phyloP scores from a whole-genome alignment of 805 yeast species.

The Saccharomyces paradoxus region DNA sequence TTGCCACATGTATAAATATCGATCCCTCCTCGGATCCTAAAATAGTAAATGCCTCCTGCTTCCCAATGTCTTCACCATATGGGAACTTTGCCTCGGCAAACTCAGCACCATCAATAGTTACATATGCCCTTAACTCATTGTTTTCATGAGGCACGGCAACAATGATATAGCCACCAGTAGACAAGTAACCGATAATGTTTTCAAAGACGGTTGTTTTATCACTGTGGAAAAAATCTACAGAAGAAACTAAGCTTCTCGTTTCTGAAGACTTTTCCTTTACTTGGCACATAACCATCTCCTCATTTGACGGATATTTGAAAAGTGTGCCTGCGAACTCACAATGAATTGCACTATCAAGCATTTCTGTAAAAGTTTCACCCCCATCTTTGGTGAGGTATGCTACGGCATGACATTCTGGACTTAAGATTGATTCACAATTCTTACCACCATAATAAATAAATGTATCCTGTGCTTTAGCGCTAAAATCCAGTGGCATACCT shows the following conservation, averaged over 20 bases:
- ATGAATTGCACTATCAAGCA: conserved; percentile 44
- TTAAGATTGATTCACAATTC: conserved; percentile 44
- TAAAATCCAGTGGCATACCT: conserved; percentile 48
- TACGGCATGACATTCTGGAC: conserved; percentile 45
- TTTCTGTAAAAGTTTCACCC: conserved; percentile 52
- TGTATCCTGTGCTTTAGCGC: conserved; percentile 44
- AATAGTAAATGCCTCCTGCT: conserved; percentile 69
- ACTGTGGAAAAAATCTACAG: conserved; percentile 44
- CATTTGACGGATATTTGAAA: conserved; percentile 38
- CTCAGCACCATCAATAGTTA: conserved; percentile 66
- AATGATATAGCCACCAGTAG: conserved; percentile 60
- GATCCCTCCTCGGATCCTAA: conserved; percentile 65
- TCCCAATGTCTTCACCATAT: conserved; percentile 44
- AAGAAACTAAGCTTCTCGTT: conserved; percentile 33
- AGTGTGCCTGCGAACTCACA: conserved; percentile 64
- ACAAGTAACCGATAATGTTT: conserved; percentile 63
- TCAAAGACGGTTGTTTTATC: conserved; percentile 40
- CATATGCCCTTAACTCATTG: conserved; percentile 53
- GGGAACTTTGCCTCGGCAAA: conserved; percentile 83
- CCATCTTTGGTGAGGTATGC: conserved; percentile 60
- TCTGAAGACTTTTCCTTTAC: conserved; percentile 33
- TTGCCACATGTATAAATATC: conserved; percentile 76
- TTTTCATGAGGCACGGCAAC: conserved; percentile 55
- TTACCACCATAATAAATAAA: conserved; percentile 65
- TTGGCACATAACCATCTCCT: conserved; percentile 59